phyloP scores from a whole-genome alignment of 2,329 filamentous ascomycete species.

The Chaetomium sp. region DNA sequence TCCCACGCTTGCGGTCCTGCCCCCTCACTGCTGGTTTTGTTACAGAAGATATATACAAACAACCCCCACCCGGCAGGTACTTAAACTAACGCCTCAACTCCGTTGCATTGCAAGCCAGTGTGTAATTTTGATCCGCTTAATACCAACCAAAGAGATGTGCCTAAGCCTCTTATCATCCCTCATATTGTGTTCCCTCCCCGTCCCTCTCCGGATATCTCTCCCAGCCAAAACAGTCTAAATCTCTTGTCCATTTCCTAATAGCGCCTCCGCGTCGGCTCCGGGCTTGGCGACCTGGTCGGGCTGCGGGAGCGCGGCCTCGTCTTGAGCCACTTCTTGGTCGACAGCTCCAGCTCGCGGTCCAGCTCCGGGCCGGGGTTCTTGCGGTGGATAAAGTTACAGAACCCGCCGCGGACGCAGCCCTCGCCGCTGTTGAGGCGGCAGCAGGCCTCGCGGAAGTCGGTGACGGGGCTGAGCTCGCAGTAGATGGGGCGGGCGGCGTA shows the following conservation, averaged over 20 bases:
- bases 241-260: slow-evolving; percentile 47
- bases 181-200: neutral
- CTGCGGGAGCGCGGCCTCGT: slow-evolving; percentile 79
- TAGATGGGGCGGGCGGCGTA: slow-evolving; percentile 97
- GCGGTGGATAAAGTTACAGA: slow-evolving; percentile 99
- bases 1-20: neutral
- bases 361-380: slow-evolving; percentile 91
- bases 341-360: slow-evolving; percentile 81
- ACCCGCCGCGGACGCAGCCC: slow-evolving; percentile 91
- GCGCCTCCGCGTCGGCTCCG: slow-evolving; percentile 76
- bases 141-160: neutral
- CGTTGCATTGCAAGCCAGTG: slow-evolving; percentile 16
- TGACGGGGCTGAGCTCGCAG: slow-evolving; percentile 95
- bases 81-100: slow-evolving; percentile 26
- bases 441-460: slow-evolving; percentile 96
- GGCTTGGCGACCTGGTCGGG: slow-evolving; percentile 78
- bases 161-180: neutral
- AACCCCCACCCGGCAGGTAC: slow-evolving; percentile 4
- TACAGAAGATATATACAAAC: slow-evolving; percentile 3
- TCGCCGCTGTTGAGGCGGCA: slow-evolving; percentile 93
- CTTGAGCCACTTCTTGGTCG: slow-evolving; percentile 96
- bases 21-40: neutral
- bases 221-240: neutral
- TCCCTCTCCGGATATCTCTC: neutral
- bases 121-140: slow-evolving; percentile 9